Evolutionary conservation across 2,329 filamentous ascomycete genomes (phyloP).

Genomic region (Cryphonectria nitschkei): DNA sequence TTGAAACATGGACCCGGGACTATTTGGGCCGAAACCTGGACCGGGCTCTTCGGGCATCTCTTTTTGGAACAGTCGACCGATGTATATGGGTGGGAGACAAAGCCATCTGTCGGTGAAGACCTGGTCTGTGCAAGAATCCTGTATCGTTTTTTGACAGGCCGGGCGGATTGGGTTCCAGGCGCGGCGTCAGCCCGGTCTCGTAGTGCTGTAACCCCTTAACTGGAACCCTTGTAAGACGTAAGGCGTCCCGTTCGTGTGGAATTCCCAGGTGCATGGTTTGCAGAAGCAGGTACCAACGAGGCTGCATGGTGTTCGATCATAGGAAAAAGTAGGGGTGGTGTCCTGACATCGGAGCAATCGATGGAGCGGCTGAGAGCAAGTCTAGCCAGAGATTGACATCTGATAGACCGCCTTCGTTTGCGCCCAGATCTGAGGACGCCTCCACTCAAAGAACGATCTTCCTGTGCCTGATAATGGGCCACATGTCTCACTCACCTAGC

Average conservation of each 20-base stretch:
- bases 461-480: background rate
- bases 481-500: slow-evolving; percentile 18
- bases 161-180: slow-evolving; percentile 17
- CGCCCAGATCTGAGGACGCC: background rate
- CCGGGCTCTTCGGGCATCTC: background rate
- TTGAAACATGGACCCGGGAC: background rate
- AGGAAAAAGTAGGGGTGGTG: background rate
- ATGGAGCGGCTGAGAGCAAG: slow-evolving; percentile 1
- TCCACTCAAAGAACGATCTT: background rate
- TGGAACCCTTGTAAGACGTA: slow-evolving; percentile 21
- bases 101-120: slow-evolving; percentile 28
- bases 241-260: background rate
- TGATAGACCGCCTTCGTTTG: slow-evolving; percentile 10
- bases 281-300: slow-evolving; percentile 1
- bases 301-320: slow-evolving; percentile 5
- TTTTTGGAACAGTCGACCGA: slow-evolving; percentile 3
- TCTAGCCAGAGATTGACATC: slow-evolving; percentile 1
- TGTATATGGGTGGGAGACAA: slow-evolving; percentile 19
- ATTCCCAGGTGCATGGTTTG: slow-evolving; percentile 3
- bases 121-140: slow-evolving; percentile 19
- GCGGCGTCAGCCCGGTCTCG: slow-evolving; percentile 25
- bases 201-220: slow-evolving; percentile 19
- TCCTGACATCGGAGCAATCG: background rate
- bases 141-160: slow-evolving; percentile 11
- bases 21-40: background rate